phyloP scores from a whole-genome alignment of 1,284 basidiomycete genomes.

The Ganoderma leucocontextum region DNA sequence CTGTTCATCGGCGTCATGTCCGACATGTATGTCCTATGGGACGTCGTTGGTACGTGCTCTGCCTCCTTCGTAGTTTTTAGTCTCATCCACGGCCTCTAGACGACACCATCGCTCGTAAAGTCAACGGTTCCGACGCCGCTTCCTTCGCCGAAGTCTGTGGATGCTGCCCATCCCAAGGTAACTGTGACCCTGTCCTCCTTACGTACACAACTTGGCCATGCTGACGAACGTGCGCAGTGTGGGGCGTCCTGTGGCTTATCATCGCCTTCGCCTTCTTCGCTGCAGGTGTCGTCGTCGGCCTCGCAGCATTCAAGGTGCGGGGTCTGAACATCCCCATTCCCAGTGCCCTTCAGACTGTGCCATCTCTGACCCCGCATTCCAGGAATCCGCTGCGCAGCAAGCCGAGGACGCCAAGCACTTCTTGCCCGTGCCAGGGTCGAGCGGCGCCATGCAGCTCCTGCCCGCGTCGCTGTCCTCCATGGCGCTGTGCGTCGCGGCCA shows the following conservation, averaged over 20 bases:
- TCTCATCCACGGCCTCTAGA: constrained; percentile 51
- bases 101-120: constrained; percentile 90
- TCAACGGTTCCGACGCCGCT: constrained; percentile 92
- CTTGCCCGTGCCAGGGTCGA: constrained; percentile 68
- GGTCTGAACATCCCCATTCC: background rate
- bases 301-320: constrained; percentile 85
- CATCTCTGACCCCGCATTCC: background rate
- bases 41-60: constrained; percentile 70
- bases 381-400: constrained; percentile 68
- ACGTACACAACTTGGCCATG: background rate
- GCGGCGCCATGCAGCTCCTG: constrained; percentile 22
- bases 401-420: constrained; percentile 60
- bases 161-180: constrained; percentile 77
- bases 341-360: background rate
- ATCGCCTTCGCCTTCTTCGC: constrained; percentile 86
- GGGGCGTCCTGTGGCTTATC: constrained; percentile 93
- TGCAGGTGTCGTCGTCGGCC: constrained; percentile 82
- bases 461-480: constrained; percentile 15
- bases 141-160: constrained; percentile 91
- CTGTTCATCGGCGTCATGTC: constrained; percentile 97
- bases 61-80: background rate
- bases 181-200: constrained; percentile 19
- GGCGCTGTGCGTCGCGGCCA: constrained; percentile 17
- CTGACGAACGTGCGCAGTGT: constrained; percentile 55
- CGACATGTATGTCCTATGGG: constrained; percentile 88